phyloP scores from a whole-genome alignment of 2,329 filamentous ascomycete genomes.

The Mariannaea sp. region DNA sequence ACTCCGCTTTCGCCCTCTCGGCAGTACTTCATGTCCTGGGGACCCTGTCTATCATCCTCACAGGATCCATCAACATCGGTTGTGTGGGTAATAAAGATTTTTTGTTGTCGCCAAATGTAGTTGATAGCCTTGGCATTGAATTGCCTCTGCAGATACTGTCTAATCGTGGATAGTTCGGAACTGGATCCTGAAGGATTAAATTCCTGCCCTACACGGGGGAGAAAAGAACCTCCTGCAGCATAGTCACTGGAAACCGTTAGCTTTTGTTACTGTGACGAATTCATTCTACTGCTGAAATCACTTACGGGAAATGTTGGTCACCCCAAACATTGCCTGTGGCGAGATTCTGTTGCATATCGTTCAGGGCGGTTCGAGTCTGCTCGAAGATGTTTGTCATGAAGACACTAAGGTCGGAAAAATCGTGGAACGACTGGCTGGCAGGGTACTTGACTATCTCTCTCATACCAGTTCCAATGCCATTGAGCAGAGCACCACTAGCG shows the following conservation, averaged over 20 bases:
- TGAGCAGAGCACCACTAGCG: background rate
- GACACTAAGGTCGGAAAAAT: background rate
- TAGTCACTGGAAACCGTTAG: background rate
- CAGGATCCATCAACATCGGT: slow-evolving; percentile 6
- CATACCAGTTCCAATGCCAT: slow-evolving; percentile 1
- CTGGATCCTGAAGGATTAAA: background rate
- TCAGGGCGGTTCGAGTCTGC: slow-evolving; percentile 2
- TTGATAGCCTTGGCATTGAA: slow-evolving; percentile 10
- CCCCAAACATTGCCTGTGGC: slow-evolving; percentile 1
- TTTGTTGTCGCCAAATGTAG: slow-evolving; percentile 7
- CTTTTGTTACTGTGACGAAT: too few relatives aligned
- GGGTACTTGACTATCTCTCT: slow-evolving; percentile 1
- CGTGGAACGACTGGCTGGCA: background rate
- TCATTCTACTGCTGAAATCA: background rate
- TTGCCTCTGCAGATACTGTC: slow-evolving; percentile 10
- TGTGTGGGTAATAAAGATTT: slow-evolving; percentile 10
- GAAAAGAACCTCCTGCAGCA: background rate
- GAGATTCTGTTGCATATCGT: slow-evolving; percentile 7
- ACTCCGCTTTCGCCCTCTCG: background rate
- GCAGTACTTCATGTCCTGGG: slow-evolving; percentile 11
- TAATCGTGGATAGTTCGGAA: background rate
- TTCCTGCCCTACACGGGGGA: background rate
- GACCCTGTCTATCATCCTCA: slow-evolving; percentile 3
- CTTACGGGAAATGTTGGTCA: background rate
- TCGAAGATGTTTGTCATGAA: slow-evolving; percentile 10